Base-by-base conservation (phyloP, 495 filamentous ascomycete species). In the Halenospora varia region DNA sequence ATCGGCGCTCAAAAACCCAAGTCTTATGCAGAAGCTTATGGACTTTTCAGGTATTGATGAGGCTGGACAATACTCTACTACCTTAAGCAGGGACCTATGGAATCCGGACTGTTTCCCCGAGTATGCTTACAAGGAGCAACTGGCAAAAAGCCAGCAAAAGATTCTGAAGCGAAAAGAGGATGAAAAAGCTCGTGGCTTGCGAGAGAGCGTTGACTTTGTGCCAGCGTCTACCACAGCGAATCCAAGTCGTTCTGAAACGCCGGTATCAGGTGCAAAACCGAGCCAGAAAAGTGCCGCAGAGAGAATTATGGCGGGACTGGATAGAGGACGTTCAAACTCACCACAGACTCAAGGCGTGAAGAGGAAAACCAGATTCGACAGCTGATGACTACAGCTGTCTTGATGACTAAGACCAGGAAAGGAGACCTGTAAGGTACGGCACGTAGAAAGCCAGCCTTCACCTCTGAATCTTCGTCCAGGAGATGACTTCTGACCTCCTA, bases 171-270 rank as follows among this genome's bases (percentile, higher is more conserved):
- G 79, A 65, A 73, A 74, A 57, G 86, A 89, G 65, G 76, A 81
- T 56, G 77, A 81, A 24, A 81, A 77, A 61, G 55, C 62, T 8
- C 62, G 59, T 9, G 85, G 85, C 60, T 57, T 52, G 25, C 79
- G 87, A 70, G 78, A 81, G 11, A 73, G 76, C 6, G 75, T 96
- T n/a, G 85, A 93, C 11, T 97, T 97, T 73, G 88, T 96, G 19
- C 60, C 83, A 29, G 79, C 82, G 3, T 58, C 66, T 35, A 41
- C 19, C 4, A 48, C 67, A 3, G 49, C 48, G 53, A 50, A 60
- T 45, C 17, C 19, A 10, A 61, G 57, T 46, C 25, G 60, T 15
- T 57, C 44, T 56, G 61, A 55, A 41, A 69, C 59, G 10, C 62
- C 57, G 29, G 66, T 60, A 46, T n/a, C n/a, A 17, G 13, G 48